Conservation (phyloP, 306 rosid genomes). For the Pyrus betulifolia region DNA sequence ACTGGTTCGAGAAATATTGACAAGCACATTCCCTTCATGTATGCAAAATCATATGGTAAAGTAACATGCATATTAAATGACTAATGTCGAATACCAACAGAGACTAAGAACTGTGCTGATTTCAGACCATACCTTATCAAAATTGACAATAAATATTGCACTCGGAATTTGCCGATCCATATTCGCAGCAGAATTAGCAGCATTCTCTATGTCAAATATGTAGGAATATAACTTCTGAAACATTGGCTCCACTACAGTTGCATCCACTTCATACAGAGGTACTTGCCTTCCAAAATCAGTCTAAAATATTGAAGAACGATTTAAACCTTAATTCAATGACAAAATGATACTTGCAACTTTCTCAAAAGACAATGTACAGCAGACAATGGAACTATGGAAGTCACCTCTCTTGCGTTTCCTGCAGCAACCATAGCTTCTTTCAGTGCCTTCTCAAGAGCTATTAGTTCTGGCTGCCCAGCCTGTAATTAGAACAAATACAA, state of each 20-base stretch:
- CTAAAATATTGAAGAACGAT: constrained; percentile 31
- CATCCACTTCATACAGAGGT: constrained; percentile 84
- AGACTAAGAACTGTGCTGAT: constrained; percentile 4
- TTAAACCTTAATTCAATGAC: constrained; percentile 11
- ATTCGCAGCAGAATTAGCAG: constrained; percentile 39
- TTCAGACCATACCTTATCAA: constrained; percentile 68
- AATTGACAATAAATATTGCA: constrained; percentile 81
- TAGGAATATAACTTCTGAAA: constrained; percentile 79
- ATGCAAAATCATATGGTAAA: neutral
- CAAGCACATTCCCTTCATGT: neutral
- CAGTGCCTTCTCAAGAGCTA: constrained; percentile 80
- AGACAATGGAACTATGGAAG: neutral
- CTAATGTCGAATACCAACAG: neutral
- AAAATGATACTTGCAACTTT: neutral
- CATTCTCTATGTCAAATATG: constrained; percentile 50
- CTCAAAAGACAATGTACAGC: neutral
- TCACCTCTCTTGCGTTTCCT: constrained; percentile 88
- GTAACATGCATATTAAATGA: constrained; percentile 1
- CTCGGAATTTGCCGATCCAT: constrained; percentile 59
- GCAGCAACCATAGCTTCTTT: constrained; percentile 84
- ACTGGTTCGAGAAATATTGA: neutral
- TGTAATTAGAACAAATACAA: constrained; percentile 14
- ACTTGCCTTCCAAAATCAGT: constrained; percentile 85
- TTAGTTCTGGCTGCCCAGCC: constrained; percentile 89
- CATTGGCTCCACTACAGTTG: constrained; percentile 74